Percentiles rank a stretch among this genome's conserved stretches.
These are phyloP conservation scores for Arabis hirsuta DNA, from an alignment of 345 rosid species.

Conservation along the genomic window DNA sequence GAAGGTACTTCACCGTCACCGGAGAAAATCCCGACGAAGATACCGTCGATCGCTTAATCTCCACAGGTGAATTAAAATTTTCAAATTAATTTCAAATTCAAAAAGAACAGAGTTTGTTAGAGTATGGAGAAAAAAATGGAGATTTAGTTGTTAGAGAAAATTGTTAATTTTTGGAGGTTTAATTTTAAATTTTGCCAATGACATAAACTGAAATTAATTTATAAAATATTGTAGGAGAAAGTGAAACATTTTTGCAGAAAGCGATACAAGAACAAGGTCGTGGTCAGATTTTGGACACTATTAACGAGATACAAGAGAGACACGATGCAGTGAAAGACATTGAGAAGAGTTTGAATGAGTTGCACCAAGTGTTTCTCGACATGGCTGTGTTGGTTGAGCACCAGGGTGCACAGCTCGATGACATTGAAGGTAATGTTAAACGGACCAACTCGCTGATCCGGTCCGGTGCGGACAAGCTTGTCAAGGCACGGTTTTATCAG, in stretches of 20 bases:
- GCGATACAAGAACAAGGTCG: conserved; percentile 94
- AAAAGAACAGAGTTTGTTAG: background rate
- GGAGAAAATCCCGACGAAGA: conserved; percentile 89
- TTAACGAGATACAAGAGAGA: conserved; percentile 80
- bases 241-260: conserved; percentile 83
- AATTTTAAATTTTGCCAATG: background rate
- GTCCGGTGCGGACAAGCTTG: conserved; percentile 56
- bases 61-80: conserved; percentile 61
- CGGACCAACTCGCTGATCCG: conserved; percentile 67
- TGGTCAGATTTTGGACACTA: conserved; percentile 71
- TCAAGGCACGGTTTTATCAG: conserved; percentile 63
- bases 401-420: conserved; percentile 74
- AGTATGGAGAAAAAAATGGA: no score
- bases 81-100: background rate
- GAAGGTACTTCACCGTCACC: conserved; percentile 89
- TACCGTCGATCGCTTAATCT: conserved; percentile 76
- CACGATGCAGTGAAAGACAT: conserved; percentile 87
- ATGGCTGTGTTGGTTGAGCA: conserved; percentile 75
- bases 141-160: no score
- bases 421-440: conserved; percentile 70
- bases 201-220: background rate
- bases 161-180: background rate
- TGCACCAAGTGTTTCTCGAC: conserved; percentile 86
- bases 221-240: conserved; percentile 60
- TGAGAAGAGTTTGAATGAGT: conserved; percentile 74